Conservation (phyloP, 495 filamentous ascomycete genomes). For the Penicillium bovifimosum region DNA sequence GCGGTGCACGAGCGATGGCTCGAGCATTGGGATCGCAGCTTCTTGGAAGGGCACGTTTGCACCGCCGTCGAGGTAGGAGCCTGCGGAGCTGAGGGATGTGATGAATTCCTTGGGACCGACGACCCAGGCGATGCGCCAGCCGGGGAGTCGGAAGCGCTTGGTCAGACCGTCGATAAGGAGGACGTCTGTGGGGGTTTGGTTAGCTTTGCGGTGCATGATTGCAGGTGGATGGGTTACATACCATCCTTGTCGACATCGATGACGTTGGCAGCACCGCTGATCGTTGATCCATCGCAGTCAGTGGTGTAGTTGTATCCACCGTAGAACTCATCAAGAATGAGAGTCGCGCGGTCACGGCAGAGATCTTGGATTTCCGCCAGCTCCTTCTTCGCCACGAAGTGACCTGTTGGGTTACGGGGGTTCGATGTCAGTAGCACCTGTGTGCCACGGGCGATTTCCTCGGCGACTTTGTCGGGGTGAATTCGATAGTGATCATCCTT, state of each 20-base stretch:
- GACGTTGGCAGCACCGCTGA: conserved; percentile 82
- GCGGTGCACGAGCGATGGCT: conserved; percentile 67
- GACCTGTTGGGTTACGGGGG: conserved; percentile 91
- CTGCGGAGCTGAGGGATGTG: conserved; percentile 86
- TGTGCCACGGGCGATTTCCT: conserved; percentile 82
- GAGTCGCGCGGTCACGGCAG: conserved; percentile 80
- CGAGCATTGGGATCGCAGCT: conserved; percentile 86
- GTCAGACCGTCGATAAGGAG: conserved; percentile 94
- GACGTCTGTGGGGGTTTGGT: conserved; percentile 48
- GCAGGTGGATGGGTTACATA: conserved; percentile 14
- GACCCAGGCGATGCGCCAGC: conserved; percentile 96
- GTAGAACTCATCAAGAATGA: conserved; percentile 97
- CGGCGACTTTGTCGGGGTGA: conserved; percentile 83
- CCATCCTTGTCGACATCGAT: conserved; percentile 62
- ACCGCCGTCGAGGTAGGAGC: conserved; percentile 92
- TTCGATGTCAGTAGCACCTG: conserved; percentile 93
- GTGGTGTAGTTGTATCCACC: conserved; percentile 91
- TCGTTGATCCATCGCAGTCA: conserved; percentile 80
- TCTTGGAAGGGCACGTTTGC: conserved; percentile 95
- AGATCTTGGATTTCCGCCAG: conserved; percentile 86
- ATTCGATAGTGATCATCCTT: conserved; percentile 86
- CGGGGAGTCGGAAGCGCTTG: conserved; percentile 92
- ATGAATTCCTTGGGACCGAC: conserved; percentile 95
- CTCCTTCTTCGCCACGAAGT: conserved; percentile 73
- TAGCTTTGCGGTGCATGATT: conserved; percentile 3